phyloP scores from a whole-genome alignment of 495 filamentous ascomycete genomes.

The Rhizodiscina lignyota region DNA sequence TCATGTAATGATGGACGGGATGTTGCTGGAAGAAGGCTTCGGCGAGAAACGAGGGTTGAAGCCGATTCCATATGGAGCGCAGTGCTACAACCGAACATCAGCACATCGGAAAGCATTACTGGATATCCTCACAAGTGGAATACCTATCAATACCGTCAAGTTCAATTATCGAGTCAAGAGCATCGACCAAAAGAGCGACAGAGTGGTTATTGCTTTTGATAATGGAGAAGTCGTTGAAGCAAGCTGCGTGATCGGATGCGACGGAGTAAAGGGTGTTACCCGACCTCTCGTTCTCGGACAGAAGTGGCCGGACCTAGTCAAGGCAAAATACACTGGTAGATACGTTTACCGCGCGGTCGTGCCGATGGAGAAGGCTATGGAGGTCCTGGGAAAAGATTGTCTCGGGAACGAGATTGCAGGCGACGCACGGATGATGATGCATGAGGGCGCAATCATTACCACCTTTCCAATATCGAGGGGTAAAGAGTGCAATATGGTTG shows the following conservation, averaged over 20 bases:
- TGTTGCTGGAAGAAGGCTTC: conserved; percentile 7
- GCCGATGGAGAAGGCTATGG: conserved; percentile 7
- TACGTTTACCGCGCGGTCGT: conserved; percentile 8
- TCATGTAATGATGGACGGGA: too few relatives aligned
- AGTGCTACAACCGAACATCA: conserved; percentile 3
- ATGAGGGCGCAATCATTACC: conserved; percentile 3
- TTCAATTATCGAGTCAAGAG: conserved; percentile 6
- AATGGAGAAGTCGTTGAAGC: conserved; percentile 5
- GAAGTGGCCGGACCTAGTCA: conserved; percentile 3
- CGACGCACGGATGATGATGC: conserved; percentile 8
- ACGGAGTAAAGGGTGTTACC: conserved; percentile 10
- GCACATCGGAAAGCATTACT: conserved; percentile 9
- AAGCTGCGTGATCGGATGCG: conserved; percentile 6
- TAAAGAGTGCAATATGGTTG: conserved; percentile 6
- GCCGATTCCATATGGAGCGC: conserved; percentile 3
- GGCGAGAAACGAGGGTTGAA: conserved; percentile 6
- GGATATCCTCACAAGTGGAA: conserved; percentile 8
- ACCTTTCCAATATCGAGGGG: conserved; percentile 8
- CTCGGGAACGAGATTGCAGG: conserved; percentile 4
- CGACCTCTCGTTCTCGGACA: conserved; percentile 5
- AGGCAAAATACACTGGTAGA: conserved; percentile 7
- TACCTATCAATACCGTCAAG: conserved; percentile 1
- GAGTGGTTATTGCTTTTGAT: conserved; percentile 5
- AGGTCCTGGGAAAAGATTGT: too few relatives aligned
- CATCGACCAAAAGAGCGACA: conserved; percentile 3